phyloP scores from a whole-genome alignment of 2,329 filamentous ascomycete genomes.

The Aureobasidium zeae region DNA sequence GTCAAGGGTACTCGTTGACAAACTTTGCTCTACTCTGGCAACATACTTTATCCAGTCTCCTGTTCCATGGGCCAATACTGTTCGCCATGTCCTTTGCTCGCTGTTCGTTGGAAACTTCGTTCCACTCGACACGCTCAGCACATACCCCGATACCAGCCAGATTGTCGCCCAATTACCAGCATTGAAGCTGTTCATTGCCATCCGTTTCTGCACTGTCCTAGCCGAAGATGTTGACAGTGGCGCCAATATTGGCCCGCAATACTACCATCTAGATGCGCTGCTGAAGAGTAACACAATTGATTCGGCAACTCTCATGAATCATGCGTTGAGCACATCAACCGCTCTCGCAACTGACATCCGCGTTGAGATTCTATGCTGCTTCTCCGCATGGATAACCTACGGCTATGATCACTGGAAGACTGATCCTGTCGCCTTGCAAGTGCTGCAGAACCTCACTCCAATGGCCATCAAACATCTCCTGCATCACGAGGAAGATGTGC shows the following conservation, averaged over 20 bases:
- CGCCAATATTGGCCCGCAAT: conserved; percentile 2
- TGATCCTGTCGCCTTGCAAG: conserved; percentile 47
- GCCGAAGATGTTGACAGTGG: conserved; percentile 10
- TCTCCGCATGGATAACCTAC: conserved; percentile 59
- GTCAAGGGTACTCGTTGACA: conserved; percentile 52
- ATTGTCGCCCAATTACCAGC: conserved; percentile 1
- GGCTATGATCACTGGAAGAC: conserved; percentile 55
- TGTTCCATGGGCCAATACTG: conserved; percentile 54
- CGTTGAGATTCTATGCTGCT: conserved; percentile 28
- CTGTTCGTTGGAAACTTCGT: conserved; percentile 2
- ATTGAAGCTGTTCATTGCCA: conserved; percentile 1
- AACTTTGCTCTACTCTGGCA: conserved; percentile 67
- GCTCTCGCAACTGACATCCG: conserved; percentile 10
- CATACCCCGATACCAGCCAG: conserved; percentile 1
- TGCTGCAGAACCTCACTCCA: conserved; percentile 52
- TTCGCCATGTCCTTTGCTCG: conserved; percentile 48
- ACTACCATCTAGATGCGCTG: conserved; percentile 6
- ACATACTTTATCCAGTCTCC: conserved; percentile 67
- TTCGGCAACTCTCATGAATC: conserved; percentile 5
- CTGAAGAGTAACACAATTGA: conserved; percentile 12
- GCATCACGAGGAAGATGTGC: conserved; percentile 48
- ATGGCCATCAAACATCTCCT: conserved; percentile 53
- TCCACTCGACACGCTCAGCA: conserved; percentile 16
- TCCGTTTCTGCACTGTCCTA: conserved; percentile 10
- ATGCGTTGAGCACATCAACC: not conserved